These are phyloP conservation scores for Wallemia hederae DNA, from an alignment of 1,284 basidiomycete genomes.

Conservation along the genomic window DNA sequence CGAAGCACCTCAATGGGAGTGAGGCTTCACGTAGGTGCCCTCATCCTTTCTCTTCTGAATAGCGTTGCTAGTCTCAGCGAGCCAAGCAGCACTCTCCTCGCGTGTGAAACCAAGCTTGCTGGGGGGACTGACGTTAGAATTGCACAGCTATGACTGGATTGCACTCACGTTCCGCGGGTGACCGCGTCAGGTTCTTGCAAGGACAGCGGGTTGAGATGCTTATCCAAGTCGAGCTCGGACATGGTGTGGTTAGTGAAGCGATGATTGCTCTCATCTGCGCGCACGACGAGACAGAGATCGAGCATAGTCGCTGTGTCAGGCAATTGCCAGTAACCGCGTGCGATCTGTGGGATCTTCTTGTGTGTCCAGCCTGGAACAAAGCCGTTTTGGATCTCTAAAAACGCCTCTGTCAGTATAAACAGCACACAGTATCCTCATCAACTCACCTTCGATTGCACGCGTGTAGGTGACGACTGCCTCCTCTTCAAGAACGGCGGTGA, in stretches of 20 bases:
- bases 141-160: neutral
- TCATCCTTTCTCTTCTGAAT: neutral
- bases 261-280: conserved; percentile 76
- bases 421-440: conserved; percentile 1
- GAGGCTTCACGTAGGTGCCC: neutral
- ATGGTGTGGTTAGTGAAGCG: conserved; percentile 56
- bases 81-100: neutral
- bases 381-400: neutral
- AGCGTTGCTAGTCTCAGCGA: neutral
- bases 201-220: conserved; percentile 73
- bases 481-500: conserved; percentile 82
- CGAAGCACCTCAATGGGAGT: neutral
- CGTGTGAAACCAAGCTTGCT: neutral
- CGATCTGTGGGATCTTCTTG: conserved; percentile 31
- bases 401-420: conserved; percentile 1
- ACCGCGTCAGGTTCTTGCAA: conserved; percentile 62
- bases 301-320: conserved; percentile 38
- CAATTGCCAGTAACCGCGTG: conserved; percentile 73
- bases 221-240: conserved; percentile 42
- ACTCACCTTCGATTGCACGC: conserved; percentile 9
- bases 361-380: conserved; percentile 2
- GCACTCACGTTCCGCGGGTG: conserved; percentile 30
- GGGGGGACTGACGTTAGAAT: neutral
- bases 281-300: conserved; percentile 67
- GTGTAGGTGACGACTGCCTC: conserved; percentile 64